Percentiles rank a stretch among this genome's conserved stretches.
phyloP scores from a whole-genome alignment of 2,329 filamentous ascomycete genomes.

The Emergomyces orientalis region DNA sequence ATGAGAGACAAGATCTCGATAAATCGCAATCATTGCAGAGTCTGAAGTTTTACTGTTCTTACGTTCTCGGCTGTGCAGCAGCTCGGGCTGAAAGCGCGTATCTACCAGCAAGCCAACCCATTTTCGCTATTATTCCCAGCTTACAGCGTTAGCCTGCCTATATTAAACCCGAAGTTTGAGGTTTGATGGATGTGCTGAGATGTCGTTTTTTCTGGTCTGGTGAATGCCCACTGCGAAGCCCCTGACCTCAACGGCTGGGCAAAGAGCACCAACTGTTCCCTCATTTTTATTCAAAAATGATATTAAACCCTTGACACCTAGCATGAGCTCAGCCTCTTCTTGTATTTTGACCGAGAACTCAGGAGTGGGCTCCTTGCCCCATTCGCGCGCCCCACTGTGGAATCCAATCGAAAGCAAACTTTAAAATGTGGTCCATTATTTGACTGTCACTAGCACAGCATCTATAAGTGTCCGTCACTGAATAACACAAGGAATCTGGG shows the following conservation, averaged over 20 bases:
- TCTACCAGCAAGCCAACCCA: not conserved
- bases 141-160: no score
- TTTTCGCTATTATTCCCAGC: not conserved
- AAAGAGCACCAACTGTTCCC: no score
- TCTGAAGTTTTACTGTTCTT: no score
- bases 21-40: no score
- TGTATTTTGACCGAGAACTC: not conserved
- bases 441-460: not conserved
- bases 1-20: no score
- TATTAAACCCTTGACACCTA: no score
- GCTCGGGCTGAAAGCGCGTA: no score
- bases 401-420: not conserved
- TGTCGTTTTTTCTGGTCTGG: not conserved
- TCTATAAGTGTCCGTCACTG: no score
- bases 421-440: not conserved
- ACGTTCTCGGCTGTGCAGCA: no score
- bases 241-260: no score
- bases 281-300: no score
- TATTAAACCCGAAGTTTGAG: not conserved
- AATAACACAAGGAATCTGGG: not conserved
- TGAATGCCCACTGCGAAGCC: no score
- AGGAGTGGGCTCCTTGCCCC: not conserved
- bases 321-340: not conserved
- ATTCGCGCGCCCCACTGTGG: not conserved
- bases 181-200: not conserved